Percentiles rank a stretch among this genome's conserved stretches.
These are phyloP conservation scores for Tylopilus sp. DNA, from an alignment of 1,284 basidiomycete genomes.

Conservation along the genomic window DNA sequence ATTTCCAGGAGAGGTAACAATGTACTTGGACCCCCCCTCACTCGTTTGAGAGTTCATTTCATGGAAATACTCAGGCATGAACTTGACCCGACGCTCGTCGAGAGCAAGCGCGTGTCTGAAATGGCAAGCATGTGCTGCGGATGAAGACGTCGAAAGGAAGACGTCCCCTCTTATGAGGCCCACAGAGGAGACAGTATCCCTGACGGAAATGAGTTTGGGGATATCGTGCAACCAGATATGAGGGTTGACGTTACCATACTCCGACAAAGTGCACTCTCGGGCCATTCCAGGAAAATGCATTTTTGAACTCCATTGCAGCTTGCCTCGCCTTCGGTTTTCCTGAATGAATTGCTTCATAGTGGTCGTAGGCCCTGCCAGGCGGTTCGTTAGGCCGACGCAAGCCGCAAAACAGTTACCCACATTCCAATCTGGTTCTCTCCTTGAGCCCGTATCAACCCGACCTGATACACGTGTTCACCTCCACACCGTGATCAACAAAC, in stretches of 20 bases:
- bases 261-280: constrained; percentile 38
- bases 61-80: constrained; percentile 37
- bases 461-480: constrained; percentile 2
- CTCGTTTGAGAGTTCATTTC: constrained; percentile 15
- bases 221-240: background rate
- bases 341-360: background rate
- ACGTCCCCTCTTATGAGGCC: constrained; percentile 24
- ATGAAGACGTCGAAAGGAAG: constrained; percentile 15
- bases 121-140: constrained; percentile 26
- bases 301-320: constrained; percentile 30
- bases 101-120: constrained; percentile 43
- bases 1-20: background rate
- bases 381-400: no score
- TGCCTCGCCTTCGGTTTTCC: background rate
- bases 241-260: constrained; percentile 30
- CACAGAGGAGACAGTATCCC: constrained; percentile 43
- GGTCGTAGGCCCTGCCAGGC: background rate
- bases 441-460: constrained; percentile 10
- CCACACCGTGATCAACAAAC: no score
- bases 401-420: no score
- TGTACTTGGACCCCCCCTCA: constrained; percentile 12
- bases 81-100: constrained; percentile 40
- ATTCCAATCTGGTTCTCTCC: background rate
- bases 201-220: constrained; percentile 12
- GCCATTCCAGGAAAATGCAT: constrained; percentile 28